phyloP scores from a whole-genome alignment of 768 basidiomycete species.

The Lactifluus volemus region DNA sequence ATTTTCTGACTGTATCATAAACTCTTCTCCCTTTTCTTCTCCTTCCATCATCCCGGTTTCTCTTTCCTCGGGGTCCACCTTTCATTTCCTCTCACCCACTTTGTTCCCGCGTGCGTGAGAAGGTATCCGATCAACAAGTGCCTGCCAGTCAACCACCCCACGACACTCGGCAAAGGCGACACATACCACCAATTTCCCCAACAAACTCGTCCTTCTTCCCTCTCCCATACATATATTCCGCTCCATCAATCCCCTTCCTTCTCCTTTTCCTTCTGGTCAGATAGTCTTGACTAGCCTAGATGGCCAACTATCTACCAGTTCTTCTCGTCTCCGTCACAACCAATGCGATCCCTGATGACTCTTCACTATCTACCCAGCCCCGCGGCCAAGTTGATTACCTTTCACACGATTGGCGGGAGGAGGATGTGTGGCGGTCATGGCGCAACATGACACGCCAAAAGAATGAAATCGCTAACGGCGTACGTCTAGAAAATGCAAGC shows the following conservation, averaged over 20 bases:
- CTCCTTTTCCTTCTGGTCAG: not conserved
- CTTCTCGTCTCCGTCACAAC: slow-evolving; percentile 55
- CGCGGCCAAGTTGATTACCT: slow-evolving; percentile 97
- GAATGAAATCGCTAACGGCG: slow-evolving; percentile 94
- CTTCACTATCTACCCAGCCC: slow-evolving; percentile 72
- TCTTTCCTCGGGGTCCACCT: not conserved
- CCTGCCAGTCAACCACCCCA: not conserved
- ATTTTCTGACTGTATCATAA: not conserved
- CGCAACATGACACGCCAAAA: slow-evolving; percentile 97
- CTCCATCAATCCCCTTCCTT: not conserved
- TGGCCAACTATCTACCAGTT: slow-evolving; percentile 65
- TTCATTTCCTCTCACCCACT: not conserved
- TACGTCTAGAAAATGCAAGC: slow-evolving; percentile 92
- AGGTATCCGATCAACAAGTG: not conserved
- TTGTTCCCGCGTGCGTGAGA: not conserved
- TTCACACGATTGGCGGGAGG: slow-evolving; percentile 94
- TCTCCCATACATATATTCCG: not conserved
- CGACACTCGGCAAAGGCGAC: slow-evolving; percentile 1
- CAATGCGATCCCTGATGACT: slow-evolving; percentile 56
- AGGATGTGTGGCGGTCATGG: slow-evolving; percentile 99
- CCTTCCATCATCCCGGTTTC: not conserved
- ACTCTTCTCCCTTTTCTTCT: slow-evolving; percentile 6
- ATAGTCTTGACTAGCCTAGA: slow-evolving; percentile 22
- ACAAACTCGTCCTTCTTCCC: not conserved
- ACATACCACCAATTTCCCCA: not conserved